Conservation (phyloP, 2,329 filamentous ascomycete species). For the Exophiala calicioides region DNA sequence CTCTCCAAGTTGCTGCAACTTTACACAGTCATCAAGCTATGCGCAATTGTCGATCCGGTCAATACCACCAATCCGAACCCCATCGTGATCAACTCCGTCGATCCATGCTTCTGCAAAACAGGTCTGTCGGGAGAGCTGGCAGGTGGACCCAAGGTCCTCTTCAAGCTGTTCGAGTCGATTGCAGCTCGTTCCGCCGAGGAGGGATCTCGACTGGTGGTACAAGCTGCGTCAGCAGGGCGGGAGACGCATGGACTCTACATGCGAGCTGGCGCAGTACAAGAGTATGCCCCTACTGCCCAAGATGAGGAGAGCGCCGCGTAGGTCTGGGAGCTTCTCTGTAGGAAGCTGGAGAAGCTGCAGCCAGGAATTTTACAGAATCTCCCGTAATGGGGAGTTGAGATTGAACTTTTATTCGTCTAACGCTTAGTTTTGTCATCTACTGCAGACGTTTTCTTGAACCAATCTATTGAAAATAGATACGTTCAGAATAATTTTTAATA, state of each 20-base stretch:
- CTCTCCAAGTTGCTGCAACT: conserved; percentile 3
- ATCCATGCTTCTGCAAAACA: conserved; percentile 8
- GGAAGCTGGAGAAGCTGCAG: conserved; percentile 3
- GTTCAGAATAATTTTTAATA: not conserved
- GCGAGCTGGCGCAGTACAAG: too few species aligned
- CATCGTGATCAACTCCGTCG: conserved; percentile 5
- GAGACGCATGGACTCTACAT: conserved; percentile 4
- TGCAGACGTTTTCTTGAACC: not conserved
- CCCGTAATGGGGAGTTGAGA: too few species aligned
- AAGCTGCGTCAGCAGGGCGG: conserved; percentile 4
- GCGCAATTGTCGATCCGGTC: not conserved
- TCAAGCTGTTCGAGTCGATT: too few species aligned
- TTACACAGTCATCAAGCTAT: conserved; percentile 5
- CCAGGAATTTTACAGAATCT: not conserved
- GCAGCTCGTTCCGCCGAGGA: conserved; percentile 6
- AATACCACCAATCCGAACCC: not conserved
- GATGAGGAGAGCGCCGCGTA: not conserved
- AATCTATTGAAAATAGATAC: not conserved
- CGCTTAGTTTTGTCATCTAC: too few species aligned
- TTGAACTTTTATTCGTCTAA: too few species aligned
- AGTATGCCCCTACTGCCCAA: not conserved
- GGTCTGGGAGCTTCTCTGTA: conserved; percentile 1
- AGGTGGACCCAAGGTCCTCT: conserved; percentile 1
- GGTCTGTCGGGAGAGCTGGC: conserved; percentile 1
- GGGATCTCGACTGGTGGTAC: not conserved